A percentile compares a stretch with the other conserved stretches of the same genome.
Conservation (phyloP, 768 basidiomycete genomes). For the Leucogyrophana mollusca region DNA sequence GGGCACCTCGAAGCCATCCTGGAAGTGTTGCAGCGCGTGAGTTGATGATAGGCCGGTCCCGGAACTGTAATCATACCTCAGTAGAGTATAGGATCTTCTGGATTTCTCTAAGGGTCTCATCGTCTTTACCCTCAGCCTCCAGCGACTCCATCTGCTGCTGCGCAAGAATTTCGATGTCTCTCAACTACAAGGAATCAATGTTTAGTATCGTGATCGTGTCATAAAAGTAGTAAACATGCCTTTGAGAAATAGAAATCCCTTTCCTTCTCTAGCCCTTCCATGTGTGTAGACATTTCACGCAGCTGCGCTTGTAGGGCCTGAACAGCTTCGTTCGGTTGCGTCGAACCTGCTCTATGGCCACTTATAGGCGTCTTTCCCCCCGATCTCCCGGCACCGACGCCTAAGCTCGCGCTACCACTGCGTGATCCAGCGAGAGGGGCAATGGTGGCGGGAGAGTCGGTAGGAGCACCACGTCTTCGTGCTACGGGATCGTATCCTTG, state of each 20-base stretch:
- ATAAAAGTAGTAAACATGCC: slow-evolving; percentile 42
- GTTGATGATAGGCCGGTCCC: not conserved
- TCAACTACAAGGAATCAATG: slow-evolving; percentile 55
- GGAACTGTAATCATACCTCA: slow-evolving; percentile 57
- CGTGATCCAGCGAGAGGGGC: slow-evolving; percentile 56
- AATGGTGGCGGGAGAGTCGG: slow-evolving; percentile 78
- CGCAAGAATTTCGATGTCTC: slow-evolving; percentile 93
- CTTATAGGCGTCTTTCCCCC: slow-evolving; percentile 74
- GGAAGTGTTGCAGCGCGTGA: slow-evolving; percentile 12
- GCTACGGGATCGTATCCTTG: slow-evolving; percentile 84
- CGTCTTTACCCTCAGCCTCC: slow-evolving; percentile 56
- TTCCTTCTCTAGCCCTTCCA: slow-evolving; percentile 95
- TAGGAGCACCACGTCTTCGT: slow-evolving; percentile 73
- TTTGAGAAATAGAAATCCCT: slow-evolving; percentile 98
- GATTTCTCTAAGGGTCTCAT: slow-evolving; percentile 67
- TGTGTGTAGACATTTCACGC: slow-evolving; percentile 73
- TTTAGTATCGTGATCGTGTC: slow-evolving; percentile 2
- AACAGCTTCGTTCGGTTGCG: slow-evolving; percentile 66
- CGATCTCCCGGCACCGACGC: slow-evolving; percentile 41
- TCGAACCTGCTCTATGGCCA: slow-evolving; percentile 65
- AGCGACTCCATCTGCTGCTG: slow-evolving; percentile 72
- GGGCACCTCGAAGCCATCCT: slow-evolving; percentile 95
- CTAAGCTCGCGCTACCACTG: slow-evolving; percentile 30
- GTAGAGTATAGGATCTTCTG: slow-evolving; percentile 94
- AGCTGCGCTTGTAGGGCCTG: slow-evolving; percentile 73